Conservation (phyloP, 306 rosid species). For the Lathyrus sativus region DNA sequence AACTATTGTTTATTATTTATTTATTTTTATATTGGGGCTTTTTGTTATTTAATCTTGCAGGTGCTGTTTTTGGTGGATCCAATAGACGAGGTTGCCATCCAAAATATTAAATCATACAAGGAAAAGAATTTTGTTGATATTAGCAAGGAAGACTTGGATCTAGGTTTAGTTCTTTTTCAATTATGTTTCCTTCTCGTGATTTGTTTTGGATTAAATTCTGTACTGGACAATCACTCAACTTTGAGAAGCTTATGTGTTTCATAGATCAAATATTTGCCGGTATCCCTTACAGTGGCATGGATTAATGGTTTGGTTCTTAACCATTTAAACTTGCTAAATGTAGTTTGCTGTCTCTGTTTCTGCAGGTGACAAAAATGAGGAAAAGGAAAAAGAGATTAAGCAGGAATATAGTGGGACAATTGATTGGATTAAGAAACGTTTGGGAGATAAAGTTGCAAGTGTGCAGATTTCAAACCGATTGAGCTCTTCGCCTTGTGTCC, state of each 20-base stretch:
- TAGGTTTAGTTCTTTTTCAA: slow-evolving; percentile 59
- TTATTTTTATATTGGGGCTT: slow-evolving; percentile 14
- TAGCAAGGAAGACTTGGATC: slow-evolving; percentile 95
- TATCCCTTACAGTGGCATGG: not conserved
- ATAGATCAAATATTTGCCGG: slow-evolving; percentile 13
- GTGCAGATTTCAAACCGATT: slow-evolving; percentile 91
- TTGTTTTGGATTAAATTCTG: not conserved
- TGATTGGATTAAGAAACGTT: slow-evolving; percentile 92
- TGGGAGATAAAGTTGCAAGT: slow-evolving; percentile 91
- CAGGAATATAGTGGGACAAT: slow-evolving; percentile 83
- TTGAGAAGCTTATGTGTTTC: not conserved
- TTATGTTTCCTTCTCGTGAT: slow-evolving; percentile 7
- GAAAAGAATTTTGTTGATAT: slow-evolving; percentile 92
- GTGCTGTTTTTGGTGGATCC: slow-evolving; percentile 93
- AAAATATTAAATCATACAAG: slow-evolving; percentile 86
- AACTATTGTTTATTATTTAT: not conserved
- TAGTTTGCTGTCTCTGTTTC: slow-evolving; percentile 23
- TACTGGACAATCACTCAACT: slow-evolving; percentile 12
- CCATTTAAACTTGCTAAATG: slow-evolving; percentile 16
- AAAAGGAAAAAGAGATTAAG: slow-evolving; percentile 80
- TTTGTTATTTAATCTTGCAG: slow-evolving; percentile 48
- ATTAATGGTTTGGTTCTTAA: slow-evolving; percentile 27
- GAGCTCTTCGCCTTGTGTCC: slow-evolving; percentile 93
- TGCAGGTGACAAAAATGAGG: slow-evolving; percentile 92
- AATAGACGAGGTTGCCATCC: slow-evolving; percentile 93